A percentile compares a stretch with the other conserved stretches of the same genome.
Conservation (phyloP, 73 alveolate genomes). For the Paramecium sonneborni region DNA sequence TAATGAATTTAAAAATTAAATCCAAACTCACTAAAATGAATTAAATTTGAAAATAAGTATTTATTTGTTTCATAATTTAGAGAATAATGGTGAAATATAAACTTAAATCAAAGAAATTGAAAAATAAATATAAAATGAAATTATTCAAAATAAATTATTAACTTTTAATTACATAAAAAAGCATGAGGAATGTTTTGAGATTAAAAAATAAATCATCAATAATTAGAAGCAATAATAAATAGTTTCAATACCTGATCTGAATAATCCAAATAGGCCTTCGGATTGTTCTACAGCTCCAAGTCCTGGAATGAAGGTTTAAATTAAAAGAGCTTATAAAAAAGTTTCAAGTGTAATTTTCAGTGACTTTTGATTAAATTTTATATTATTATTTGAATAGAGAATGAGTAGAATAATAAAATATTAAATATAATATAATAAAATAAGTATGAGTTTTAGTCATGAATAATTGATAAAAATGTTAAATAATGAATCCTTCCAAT, state of each 20-base stretch:
- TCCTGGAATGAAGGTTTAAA: background rate
- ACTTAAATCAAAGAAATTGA: background rate
- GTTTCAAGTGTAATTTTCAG: background rate
- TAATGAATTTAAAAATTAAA: background rate
- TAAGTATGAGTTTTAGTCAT: constrained; percentile 31
- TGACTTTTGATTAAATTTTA: background rate
- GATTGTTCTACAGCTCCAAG: constrained; percentile 40
- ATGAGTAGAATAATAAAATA: background rate
- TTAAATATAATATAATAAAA: background rate
- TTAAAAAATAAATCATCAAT: background rate
- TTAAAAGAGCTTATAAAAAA: background rate
- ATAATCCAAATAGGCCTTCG: constrained; percentile 20
- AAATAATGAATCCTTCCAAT: background rate
- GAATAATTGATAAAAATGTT: background rate
- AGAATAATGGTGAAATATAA: background rate
- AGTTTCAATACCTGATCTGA: background rate
- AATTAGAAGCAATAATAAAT: background rate
- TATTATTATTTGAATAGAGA: background rate
- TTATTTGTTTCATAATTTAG: background rate
- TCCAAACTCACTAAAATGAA: background rate
- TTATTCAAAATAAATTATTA: background rate
- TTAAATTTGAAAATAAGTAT: background rate
- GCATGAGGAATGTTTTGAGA: constrained; percentile 39
- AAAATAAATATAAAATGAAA: background rate
- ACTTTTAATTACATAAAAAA: constrained; percentile 4